Percentiles rank a stretch among this genome's conserved stretches.
phyloP scores from a whole-genome alignment of 2,329 filamentous ascomycete genomes.

The Alternaria solani region DNA sequence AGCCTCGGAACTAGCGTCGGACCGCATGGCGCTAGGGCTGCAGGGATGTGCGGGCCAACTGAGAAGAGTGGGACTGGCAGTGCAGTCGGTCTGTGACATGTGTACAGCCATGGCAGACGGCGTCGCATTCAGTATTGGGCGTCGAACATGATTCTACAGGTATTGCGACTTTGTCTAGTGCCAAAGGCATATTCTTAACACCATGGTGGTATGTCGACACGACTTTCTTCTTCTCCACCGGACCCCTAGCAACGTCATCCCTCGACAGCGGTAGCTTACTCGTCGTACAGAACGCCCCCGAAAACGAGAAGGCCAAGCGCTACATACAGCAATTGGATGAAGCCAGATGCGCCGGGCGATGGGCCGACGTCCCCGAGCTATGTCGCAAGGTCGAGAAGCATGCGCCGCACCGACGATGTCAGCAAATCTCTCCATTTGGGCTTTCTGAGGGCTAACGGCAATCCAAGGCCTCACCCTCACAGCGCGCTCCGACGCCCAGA shows the following conservation, averaged over 20 bases:
- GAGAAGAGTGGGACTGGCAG: constrained; percentile 21
- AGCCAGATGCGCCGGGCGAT: constrained; percentile 86
- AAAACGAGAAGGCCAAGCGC: constrained; percentile 77
- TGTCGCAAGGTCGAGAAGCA: constrained; percentile 95
- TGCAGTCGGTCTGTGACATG: constrained; percentile 30
- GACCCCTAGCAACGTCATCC: constrained; percentile 42
- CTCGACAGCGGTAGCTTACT: constrained; percentile 36
- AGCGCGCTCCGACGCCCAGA: constrained; percentile 57
- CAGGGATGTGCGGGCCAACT: constrained; percentile 33
- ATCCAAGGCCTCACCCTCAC: constrained; percentile 56
- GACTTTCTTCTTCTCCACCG: neutral
- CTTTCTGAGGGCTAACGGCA: constrained; percentile 26
- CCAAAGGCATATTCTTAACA: constrained; percentile 41
- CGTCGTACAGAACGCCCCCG: constrained; percentile 53
- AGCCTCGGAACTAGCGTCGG: constrained; percentile 29
- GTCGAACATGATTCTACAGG: constrained; percentile 43
- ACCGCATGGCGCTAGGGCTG: constrained; percentile 27
- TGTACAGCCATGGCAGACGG: constrained; percentile 31
- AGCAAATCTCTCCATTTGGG: constrained; percentile 39
- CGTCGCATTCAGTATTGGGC: constrained; percentile 32
- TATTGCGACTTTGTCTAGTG: constrained; percentile 30
- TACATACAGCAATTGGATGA: constrained; percentile 86
- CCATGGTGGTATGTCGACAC: constrained; percentile 46
- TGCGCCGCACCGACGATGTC: constrained; percentile 85
- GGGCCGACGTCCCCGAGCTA: constrained; percentile 85